Base-by-base conservation (phyloP, 176 grass and related monocot species). In the Tillandsia fasciculata region DNA sequence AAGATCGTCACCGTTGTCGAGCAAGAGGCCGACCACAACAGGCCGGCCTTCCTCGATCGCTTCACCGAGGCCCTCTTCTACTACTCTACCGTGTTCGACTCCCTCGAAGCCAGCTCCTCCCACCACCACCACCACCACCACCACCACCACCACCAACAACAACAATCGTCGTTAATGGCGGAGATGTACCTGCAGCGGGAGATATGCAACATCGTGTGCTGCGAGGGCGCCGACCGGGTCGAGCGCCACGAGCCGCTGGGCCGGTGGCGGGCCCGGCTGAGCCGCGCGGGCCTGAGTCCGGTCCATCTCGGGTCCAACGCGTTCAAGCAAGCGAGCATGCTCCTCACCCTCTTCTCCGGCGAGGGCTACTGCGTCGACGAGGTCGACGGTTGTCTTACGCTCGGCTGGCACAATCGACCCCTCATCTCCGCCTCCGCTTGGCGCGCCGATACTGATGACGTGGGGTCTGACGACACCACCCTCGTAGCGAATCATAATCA, bases 11-110 rank as follows among this genome's bases (percentile, higher is more conserved):
- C 93, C 0, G 93, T 97, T 12, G 79, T 97, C 8, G 93, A 97
- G 82, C 93, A 97, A 56, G 93, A 97, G 65, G 93, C 89, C 1
- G 89, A 92, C 69, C 93, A 97, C 81, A 97, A 92, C 84, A 97
- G 90, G 61, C 63, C 84, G 2, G 73, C 81, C 0, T 97, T 97
- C 81, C 70, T 92, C 54, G 89, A 97, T 79, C 80, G 93, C 15
- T 97, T 97, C 86, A 90, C 93, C 0, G 89, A 97, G 84, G 86
- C 93, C 18, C 77, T 97, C 8, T 92, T 92, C 82, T 97, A 97
- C 81, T 97, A 92, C 84, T 92, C 93, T 11, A 86, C 93, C 1
- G 78, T 97, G 82, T 92, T 97, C 74, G 93, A 97, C 49, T 97
- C 93, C 1, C 71, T 97, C 1, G 86, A 97, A 66, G 93, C 76